Conservation (phyloP, 2,329 filamentous ascomycete genomes). For the Penicillium sp. region DNA sequence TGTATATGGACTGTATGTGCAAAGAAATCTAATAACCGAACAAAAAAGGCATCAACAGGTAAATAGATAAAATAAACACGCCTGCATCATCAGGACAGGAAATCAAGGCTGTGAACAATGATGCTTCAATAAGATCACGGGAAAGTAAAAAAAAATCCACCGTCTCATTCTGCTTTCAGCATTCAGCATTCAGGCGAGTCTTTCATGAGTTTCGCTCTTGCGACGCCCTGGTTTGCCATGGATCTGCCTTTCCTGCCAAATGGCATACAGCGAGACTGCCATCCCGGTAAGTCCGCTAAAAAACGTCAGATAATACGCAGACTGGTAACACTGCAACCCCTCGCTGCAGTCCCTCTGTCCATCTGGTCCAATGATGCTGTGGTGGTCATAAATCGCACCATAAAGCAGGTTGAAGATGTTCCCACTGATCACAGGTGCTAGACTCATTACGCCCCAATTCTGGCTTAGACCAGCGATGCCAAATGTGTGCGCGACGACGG, state of each 20-base stretch:
- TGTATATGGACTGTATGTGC: not conserved
- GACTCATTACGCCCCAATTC: slow-evolving; percentile 95
- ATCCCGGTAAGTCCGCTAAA: slow-evolving; percentile 67
- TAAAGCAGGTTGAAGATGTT: slow-evolving; percentile 94
- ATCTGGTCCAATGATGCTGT: slow-evolving; percentile 64
- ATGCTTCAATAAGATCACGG: not conserved
- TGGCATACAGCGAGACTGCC: slow-evolving; percentile 59
- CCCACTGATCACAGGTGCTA: slow-evolving; percentile 80
- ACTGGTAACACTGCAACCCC: slow-evolving; percentile 74
- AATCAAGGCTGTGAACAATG: not conserved
- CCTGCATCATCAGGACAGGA: not conserved
- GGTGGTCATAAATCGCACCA: slow-evolving; percentile 74
- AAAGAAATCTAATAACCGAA: not conserved
- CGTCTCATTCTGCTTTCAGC: not conserved
- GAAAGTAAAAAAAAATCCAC: not conserved
- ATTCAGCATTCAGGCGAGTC: slow-evolving; percentile 25
- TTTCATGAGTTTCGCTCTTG: slow-evolving; percentile 30
- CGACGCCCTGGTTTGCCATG: slow-evolving; percentile 16
- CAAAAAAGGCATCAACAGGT: not conserved
- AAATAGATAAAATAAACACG: too few relatives aligned
- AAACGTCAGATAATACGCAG: slow-evolving; percentile 77
- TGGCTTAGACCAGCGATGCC: slow-evolving; percentile 84
- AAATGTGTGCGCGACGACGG: slow-evolving; percentile 83
- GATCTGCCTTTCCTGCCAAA: slow-evolving; percentile 36
- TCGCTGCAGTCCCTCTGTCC: slow-evolving; percentile 72